Evolutionary conservation across 192 early-diverging fungal genomes (phyloP), one percentile per base, ranked within the genome.

Genomic region (Backusella tarrabulga): DNA sequence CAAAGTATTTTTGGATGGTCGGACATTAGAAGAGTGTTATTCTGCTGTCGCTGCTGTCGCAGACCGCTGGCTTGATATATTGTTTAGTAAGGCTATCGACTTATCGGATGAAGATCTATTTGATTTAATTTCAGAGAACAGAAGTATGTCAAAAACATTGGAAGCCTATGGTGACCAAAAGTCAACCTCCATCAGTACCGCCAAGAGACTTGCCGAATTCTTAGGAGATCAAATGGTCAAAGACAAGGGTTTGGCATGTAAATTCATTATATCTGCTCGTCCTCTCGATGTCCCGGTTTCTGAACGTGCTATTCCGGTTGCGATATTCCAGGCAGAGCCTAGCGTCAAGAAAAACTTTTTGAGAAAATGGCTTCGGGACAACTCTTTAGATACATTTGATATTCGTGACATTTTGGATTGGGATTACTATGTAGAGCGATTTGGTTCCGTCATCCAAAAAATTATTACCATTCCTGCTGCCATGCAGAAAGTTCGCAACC

Each of bases 401-500:
- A 97, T 99, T 76, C 89, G 97, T 46, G 88, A 91, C 23, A 96
- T 99, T 38, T 73, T 99, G 15, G 97, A 99, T 83, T 99, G 98
- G 98, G 83, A 92, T 67, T 99, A 99, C 81, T 99, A 99, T 77
- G 71, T 97, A 71, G 97, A 99, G 84, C 91, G 98, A 36, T 98
- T 99, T 71, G 94, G 93, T 44, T 90, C 91, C 34, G 95, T 97
- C 2, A 97, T 99, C 79, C 96, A 97, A 79, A 99, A 98, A 81
- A 84, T 98, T 34, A 97, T 99, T 74, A 98, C 97, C 1, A 99
- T 99, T 78, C 98, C 98, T 0, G 98, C 98, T 8, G 97, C 97
- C 0, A 95, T 97, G 95, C 98, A 99, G 80, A 91, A 93, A 52
- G 91, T 99, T 12, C 35, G 85, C 6, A 99, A 99, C 80, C 98